These are phyloP conservation scores for Suillus sp. DNA, from an alignment of 768 basidiomycete species.

Conservation along the genomic window DNA sequence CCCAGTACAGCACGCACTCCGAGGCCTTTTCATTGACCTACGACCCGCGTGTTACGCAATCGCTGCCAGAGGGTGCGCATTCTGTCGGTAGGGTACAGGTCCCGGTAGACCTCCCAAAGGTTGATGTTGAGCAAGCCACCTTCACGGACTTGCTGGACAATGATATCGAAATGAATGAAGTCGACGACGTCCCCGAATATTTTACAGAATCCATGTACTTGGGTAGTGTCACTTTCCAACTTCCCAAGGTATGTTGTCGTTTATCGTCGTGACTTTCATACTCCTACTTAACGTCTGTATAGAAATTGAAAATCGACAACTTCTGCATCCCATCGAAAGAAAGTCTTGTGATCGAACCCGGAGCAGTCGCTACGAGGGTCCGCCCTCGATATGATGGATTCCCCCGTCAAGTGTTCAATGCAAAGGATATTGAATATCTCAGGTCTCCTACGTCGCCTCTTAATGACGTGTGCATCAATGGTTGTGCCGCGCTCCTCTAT, in stretches of 20 bases:
- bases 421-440: conserved; percentile 14
- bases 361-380: not conserved
- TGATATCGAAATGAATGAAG: not conserved
- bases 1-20: not conserved
- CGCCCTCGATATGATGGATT: not conserved
- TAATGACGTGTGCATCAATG: conserved; percentile 19
- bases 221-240: not conserved
- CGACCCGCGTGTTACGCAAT: not conserved
- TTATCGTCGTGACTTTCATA: not conserved
- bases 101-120: not conserved
- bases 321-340: not conserved
- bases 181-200: not conserved
- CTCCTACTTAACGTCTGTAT: not conserved
- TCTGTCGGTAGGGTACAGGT: not conserved
- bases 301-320: conserved; percentile 5
- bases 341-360: not conserved
- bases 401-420: conserved; percentile 13
- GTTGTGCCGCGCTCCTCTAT: conserved; percentile 18
- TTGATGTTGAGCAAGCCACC: not conserved
- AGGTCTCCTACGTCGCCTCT: conserved; percentile 9
- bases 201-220: not conserved
- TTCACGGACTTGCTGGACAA: not conserved
- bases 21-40: conserved; percentile 40
- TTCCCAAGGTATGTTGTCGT: not conserved
- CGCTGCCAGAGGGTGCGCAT: not conserved